Evolutionary conservation across 768 basidiomycete genomes (phyloP).

Genomic region (Termitomyces sp.): DNA sequence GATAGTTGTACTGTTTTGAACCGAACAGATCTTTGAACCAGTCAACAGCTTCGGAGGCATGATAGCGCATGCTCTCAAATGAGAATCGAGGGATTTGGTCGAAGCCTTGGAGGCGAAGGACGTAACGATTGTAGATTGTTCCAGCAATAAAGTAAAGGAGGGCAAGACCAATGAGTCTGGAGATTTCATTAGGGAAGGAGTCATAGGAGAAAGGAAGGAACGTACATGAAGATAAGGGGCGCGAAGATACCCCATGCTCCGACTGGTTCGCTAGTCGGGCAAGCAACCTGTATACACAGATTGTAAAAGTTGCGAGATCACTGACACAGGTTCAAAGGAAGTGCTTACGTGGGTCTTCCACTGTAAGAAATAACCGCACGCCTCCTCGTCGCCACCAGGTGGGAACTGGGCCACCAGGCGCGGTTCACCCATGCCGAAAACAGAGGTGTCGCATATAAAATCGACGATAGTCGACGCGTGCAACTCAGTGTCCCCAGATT

Average conservation of each 20-base stretch:
- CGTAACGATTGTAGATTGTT: constrained; percentile 73
- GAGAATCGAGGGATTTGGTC: constrained; percentile 71
- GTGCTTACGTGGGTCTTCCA: constrained; percentile 73
- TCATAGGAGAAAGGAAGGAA: constrained; percentile 7
- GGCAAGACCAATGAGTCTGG: constrained; percentile 50
- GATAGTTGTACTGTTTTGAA: constrained; percentile 16
- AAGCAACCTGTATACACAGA: constrained; percentile 49
- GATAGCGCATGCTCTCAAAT: constrained; percentile 44
- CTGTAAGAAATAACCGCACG: constrained; percentile 80
- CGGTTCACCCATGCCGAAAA: constrained; percentile 49
- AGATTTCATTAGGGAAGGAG: background rate
- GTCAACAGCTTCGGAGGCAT: constrained; percentile 35
- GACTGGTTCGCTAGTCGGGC: constrained; percentile 57
- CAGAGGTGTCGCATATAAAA: constrained; percentile 71
- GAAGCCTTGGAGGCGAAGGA: constrained; percentile 63
- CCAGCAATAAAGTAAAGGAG: constrained; percentile 64
- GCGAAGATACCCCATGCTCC: constrained; percentile 46
- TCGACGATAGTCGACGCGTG: constrained; percentile 64
- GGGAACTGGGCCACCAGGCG: constrained; percentile 65
- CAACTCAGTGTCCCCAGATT: constrained; percentile 28
- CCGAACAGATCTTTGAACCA: constrained; percentile 34
- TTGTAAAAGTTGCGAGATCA: background rate
- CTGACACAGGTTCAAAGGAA: background rate
- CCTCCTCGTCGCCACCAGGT: constrained; percentile 49
- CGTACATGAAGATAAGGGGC: constrained; percentile 57